Conservation (phyloP, 2,329 filamentous ascomycete genomes). For the Davidsoniella eucalypti region DNA sequence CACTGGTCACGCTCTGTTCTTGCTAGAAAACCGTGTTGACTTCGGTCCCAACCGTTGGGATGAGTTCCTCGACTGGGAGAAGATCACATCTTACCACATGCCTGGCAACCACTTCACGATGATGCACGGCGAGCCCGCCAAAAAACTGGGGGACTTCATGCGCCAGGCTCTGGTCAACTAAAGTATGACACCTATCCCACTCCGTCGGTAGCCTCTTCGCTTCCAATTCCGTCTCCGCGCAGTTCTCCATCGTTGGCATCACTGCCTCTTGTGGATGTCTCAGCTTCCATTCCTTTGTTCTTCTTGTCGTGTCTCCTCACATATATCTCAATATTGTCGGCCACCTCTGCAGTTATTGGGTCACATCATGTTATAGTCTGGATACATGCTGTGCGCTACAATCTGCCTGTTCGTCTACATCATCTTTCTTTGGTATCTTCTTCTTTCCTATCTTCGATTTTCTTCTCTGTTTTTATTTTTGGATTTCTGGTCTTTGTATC, state of each 20-base stretch:
- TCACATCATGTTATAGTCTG: not conserved
- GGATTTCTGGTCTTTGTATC: constrained; percentile 2
- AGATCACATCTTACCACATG: constrained; percentile 50
- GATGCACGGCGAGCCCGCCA: constrained; percentile 45
- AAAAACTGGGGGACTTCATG: constrained; percentile 21
- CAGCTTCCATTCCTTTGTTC: not conserved
- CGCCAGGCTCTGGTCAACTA: constrained; percentile 19
- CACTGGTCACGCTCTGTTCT: constrained; percentile 46
- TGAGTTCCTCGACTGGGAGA: constrained; percentile 42
- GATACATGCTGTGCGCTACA: not conserved
- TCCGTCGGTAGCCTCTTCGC: too few species aligned
- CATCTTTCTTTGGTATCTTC: not conserved
- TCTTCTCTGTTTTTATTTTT: constrained; percentile 1
- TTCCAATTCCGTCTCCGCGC: too few species aligned
- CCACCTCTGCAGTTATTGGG: not conserved
- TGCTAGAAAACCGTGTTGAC: constrained; percentile 56
- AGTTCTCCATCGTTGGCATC: not conserved
- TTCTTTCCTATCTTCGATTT: not conserved
- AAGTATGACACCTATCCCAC: not conserved
- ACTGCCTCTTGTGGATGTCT: not conserved
- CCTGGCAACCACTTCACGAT: constrained; percentile 60
- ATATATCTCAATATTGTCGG: not conserved
- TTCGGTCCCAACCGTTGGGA: constrained; percentile 57
- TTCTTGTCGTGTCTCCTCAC: not conserved
- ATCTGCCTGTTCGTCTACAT: not conserved